Percentiles rank a stretch among this genome's conserved stretches.
phyloP scores from a whole-genome alignment of 1,139 yeast genomes.

The Geotrichum restrictum region DNA sequence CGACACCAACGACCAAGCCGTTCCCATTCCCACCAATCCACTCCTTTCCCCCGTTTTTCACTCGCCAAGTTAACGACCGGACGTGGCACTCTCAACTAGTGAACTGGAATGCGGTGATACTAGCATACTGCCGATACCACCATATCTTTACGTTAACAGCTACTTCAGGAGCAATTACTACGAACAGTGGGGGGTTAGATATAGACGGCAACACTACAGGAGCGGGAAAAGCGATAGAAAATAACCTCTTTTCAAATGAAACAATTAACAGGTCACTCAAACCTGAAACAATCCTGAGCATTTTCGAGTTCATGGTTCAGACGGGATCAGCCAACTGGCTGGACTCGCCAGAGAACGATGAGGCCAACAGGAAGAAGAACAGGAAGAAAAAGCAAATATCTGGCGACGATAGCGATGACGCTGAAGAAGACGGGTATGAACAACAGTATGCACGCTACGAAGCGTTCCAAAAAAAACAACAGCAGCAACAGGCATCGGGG shows the following conservation, averaged over 20 bases:
- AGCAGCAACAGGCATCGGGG: not conserved
- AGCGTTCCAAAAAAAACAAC: not conserved
- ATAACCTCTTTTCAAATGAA: conserved; percentile 48
- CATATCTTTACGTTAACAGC: conserved; percentile 50
- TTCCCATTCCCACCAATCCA: conserved; percentile 64
- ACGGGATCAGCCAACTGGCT: conserved; percentile 53
- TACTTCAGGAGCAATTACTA: conserved; percentile 25
- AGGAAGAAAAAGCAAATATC: conserved; percentile 7
- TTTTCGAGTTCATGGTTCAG: conserved; percentile 56
- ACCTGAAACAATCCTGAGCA: conserved; percentile 51
- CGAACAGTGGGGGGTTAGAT: not conserved
- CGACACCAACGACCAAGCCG: not conserved
- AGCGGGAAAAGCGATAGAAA: conserved; percentile 20
- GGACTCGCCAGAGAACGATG: conserved; percentile 1
- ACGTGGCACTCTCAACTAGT: conserved; percentile 67
- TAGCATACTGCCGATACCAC: conserved; percentile 57
- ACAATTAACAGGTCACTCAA: conserved; percentile 53
- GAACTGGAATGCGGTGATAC: conserved; percentile 55
- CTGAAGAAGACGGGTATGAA: conserved; percentile 11
- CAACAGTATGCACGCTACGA: conserved; percentile 13
- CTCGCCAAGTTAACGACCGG: conserved; percentile 79
- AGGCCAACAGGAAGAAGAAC: conserved; percentile 1
- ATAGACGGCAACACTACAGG: not conserved
- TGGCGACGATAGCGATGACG: conserved; percentile 14
- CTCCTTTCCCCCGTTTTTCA: conserved; percentile 87